phyloP scores from a whole-genome alignment of 2,329 filamentous ascomycete species.

The Fusarium sp. region DNA sequence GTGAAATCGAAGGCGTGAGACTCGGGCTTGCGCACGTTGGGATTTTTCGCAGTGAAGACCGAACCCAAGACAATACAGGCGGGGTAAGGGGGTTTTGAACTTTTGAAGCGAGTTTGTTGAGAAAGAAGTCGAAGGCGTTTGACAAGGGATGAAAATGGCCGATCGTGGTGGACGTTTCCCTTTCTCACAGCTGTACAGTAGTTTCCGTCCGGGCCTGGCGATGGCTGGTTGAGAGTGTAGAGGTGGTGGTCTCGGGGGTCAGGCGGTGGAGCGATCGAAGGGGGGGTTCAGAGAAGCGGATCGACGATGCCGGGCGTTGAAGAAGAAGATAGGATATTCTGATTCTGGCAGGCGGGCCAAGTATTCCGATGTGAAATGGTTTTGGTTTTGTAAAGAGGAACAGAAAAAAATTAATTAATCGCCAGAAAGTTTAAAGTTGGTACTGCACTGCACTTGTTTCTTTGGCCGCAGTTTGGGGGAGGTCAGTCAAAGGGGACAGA shows the following conservation, averaged over 20 bases:
- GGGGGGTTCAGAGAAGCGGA: slow-evolving; percentile 37
- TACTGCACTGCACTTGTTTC: background rate
- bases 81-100: slow-evolving; percentile 32
- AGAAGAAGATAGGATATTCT: background rate
- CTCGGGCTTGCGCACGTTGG: background rate
- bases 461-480: slow-evolving; percentile 9
- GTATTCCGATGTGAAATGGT: slow-evolving; percentile 15
- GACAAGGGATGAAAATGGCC: slow-evolving; percentile 14
- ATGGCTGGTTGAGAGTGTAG: slow-evolving; percentile 28
- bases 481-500: slow-evolving; percentile 7
- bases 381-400: background rate
- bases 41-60: slow-evolving; percentile 13
- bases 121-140: slow-evolving; percentile 6
- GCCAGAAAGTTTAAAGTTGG: background rate
- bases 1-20: slow-evolving; percentile 40
- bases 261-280: slow-evolving; percentile 46
- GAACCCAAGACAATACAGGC: slow-evolving; percentile 13
- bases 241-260: slow-evolving; percentile 37
- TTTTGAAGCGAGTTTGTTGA: slow-evolving; percentile 19
- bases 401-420: slow-evolving; percentile 15
- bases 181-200: slow-evolving; percentile 13
- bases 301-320: slow-evolving; percentile 33
- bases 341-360: slow-evolving; percentile 36
- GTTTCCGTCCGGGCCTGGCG: slow-evolving; percentile 20
- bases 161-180: too few relatives aligned